Conservation (phyloP, 495 filamentous ascomycete genomes). For the Endocarpon pusillum region DNA sequence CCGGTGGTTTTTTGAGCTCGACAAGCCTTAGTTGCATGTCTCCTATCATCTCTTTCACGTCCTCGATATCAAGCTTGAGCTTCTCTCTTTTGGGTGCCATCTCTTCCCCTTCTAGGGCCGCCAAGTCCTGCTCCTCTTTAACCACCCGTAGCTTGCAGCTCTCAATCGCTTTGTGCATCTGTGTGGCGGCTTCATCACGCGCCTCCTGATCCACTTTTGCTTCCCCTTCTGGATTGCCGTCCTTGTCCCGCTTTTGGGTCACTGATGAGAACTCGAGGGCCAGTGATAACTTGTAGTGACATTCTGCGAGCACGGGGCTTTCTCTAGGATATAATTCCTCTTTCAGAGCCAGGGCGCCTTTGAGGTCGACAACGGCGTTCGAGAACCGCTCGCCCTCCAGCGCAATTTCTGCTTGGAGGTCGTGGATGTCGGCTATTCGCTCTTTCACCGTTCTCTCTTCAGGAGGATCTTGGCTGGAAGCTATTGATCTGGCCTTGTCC, state of each 20-base stretch:
- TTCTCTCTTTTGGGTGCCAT: constrained; percentile 31
- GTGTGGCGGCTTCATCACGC: constrained; percentile 54
- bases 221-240: constrained; percentile 14
- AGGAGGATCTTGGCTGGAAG: constrained; percentile 32
- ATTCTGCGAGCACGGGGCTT: constrained; percentile 74
- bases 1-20: constrained; percentile 57
- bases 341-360: constrained; percentile 58
- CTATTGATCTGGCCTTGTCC: constrained; percentile 26
- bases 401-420: constrained; percentile 83
- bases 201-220: constrained; percentile 44
- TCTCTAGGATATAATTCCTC: constrained; percentile 57
- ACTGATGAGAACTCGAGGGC: constrained; percentile 85
- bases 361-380: constrained; percentile 64
- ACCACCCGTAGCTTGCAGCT: constrained; percentile 60
- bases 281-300: constrained; percentile 87
- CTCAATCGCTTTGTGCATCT: constrained; percentile 70
- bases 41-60: constrained; percentile 70
- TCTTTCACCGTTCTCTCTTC: constrained; percentile 52
- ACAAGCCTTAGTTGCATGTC: constrained; percentile 78
- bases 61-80: constrained; percentile 48
- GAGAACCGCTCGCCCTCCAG: constrained; percentile 82
- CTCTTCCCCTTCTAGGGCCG: constrained; percentile 33
- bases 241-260: constrained; percentile 39
- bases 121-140: constrained; percentile 50
- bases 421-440: constrained; percentile 75